phyloP scores from a whole-genome alignment of 768 basidiomycete genomes.

The Termitomyces sp. region DNA sequence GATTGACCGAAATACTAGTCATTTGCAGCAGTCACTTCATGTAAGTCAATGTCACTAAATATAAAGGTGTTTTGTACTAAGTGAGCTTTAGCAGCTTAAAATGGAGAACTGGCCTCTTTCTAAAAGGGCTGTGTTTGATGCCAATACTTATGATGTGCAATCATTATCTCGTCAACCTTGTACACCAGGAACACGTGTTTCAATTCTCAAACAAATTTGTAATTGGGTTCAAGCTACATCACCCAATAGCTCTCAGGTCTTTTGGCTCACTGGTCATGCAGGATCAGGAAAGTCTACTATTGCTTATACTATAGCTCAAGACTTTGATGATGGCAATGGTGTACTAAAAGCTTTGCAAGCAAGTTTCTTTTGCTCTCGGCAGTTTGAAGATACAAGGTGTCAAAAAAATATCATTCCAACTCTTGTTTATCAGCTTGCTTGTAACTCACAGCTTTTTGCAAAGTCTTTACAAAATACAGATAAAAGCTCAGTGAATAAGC shows the following conservation, averaged over 20 bases:
- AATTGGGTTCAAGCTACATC: too few relatives aligned
- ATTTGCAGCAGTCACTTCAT: constrained; percentile 11
- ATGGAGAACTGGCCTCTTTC: neutral
- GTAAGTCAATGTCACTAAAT: constrained; percentile 12
- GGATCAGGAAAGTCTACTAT: neutral
- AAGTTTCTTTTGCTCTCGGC: constrained; percentile 16
- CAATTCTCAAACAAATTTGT: constrained; percentile 11
- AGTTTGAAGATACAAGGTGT: neutral
- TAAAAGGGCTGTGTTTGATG: neutral
- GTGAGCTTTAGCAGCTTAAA: neutral
- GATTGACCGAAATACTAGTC: neutral
- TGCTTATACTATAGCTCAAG: neutral
- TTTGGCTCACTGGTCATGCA: too few relatives aligned
- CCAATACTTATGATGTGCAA: neutral
- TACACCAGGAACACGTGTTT: neutral
- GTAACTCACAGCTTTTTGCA: neutral
- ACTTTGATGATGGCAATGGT: constrained; percentile 16
- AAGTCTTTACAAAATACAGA: neutral
- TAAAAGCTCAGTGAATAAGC: neutral
- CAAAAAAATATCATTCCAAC: too few relatives aligned
- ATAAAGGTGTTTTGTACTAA: constrained; percentile 15
- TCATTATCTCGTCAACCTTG: constrained; percentile 9
- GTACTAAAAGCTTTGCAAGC: constrained; percentile 17
- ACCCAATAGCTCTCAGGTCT: too few relatives aligned
- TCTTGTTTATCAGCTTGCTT: constrained; percentile 3